These are phyloP conservation scores for Moelleriella libera DNA, from an alignment of 2,329 filamentous ascomycete species.

Conservation along the genomic window DNA sequence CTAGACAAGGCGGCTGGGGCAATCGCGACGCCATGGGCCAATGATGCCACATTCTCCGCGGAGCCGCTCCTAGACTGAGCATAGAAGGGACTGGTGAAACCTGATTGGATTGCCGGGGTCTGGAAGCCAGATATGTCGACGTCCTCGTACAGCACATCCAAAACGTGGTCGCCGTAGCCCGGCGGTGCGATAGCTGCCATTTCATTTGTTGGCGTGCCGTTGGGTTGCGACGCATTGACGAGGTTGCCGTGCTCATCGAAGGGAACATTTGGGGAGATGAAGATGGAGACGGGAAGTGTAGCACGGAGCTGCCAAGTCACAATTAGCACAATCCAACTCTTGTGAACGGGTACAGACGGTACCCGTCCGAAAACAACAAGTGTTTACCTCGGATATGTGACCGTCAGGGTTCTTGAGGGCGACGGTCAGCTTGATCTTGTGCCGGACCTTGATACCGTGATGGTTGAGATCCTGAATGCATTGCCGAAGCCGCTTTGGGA, in stretches of 20 bases:
- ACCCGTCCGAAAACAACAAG: neutral
- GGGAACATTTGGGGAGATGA: conserved; percentile 87
- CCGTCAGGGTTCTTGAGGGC: conserved; percentile 91
- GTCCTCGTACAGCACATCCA: conserved; percentile 84
- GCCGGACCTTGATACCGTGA: conserved; percentile 78
- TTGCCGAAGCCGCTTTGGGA: conserved; percentile 68
- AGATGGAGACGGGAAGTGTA: conserved; percentile 80
- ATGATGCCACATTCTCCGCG: conserved; percentile 58
- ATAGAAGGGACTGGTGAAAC: conserved; percentile 70
- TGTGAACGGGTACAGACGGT: no score
- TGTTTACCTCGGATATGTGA: conserved; percentile 70
- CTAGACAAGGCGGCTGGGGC: conserved; percentile 43
- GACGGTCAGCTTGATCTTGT: conserved; percentile 85
- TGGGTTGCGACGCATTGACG: conserved; percentile 42
- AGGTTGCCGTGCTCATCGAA: conserved; percentile 80
- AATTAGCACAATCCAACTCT: neutral
- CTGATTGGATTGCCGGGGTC: conserved; percentile 56
- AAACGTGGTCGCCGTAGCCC: conserved; percentile 75
- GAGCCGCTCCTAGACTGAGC: conserved; percentile 62
- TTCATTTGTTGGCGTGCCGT: conserved; percentile 31
- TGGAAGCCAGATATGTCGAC: conserved; percentile 72
- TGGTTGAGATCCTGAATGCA: conserved; percentile 86
- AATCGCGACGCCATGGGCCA: conserved; percentile 16
- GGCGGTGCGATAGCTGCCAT: conserved; percentile 66
- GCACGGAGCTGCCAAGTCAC: conserved; percentile 51